Evolutionary conservation across 306 rosid genomes (phyloP).

Genomic region (Cicer pinnatifidum): DNA sequence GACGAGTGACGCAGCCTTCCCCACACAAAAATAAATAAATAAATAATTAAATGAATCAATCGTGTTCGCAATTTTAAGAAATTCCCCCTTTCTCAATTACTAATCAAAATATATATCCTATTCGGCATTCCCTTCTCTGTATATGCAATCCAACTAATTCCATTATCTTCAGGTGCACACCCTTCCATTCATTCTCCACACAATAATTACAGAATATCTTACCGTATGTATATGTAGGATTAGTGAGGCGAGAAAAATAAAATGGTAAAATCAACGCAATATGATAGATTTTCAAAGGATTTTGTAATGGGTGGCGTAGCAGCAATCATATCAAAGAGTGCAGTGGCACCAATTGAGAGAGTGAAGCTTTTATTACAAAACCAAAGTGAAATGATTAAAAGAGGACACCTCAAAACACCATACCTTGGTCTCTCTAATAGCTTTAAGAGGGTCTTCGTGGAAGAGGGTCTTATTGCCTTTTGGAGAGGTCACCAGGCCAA

Average conservation of each 20-base stretch:
- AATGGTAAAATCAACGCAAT: conserved; percentile 53
- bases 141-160: too few species aligned
- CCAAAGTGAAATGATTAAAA: conserved; percentile 90
- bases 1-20: too few species aligned
- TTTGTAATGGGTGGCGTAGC: conserved; percentile 86
- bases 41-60: too few species aligned
- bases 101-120: too few species aligned
- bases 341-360: conserved; percentile 93
- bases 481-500: conserved; percentile 97
- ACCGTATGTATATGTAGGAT: conserved; percentile 24
- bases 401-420: conserved; percentile 81
- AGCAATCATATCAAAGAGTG: conserved; percentile 68
- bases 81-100: too few species aligned
- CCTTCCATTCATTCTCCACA: too few species aligned
- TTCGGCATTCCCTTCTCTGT: too few species aligned
- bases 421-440: conserved; percentile 71
- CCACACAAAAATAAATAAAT: too few species aligned
- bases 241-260: conserved; percentile 33
- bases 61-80: too few species aligned
- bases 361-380: conserved; percentile 93
- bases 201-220: too few species aligned
- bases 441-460: conserved; percentile 68
- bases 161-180: too few species aligned
- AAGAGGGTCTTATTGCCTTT: conserved; percentile 84
- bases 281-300: conserved; percentile 77